These are phyloP conservation scores for Onygenales sp. DNA, from an alignment of 2,329 filamentous ascomycete species.

Conservation along the genomic window DNA sequence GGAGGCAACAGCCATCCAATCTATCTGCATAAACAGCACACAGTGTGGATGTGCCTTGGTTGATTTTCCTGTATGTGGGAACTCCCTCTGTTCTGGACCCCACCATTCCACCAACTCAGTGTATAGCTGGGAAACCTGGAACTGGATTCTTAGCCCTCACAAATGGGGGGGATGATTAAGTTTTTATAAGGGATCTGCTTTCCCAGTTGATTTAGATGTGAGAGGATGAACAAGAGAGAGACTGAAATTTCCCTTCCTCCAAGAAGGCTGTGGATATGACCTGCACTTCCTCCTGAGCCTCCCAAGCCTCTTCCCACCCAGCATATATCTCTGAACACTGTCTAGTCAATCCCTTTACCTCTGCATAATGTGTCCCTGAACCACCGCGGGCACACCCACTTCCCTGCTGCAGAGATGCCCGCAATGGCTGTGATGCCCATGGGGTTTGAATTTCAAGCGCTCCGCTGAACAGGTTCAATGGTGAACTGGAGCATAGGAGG, in stretches of 20 bases:
- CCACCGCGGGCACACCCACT: neutral
- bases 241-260: too few species aligned
- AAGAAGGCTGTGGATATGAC: too few species aligned
- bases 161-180: neutral
- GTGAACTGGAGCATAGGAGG: neutral
- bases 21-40: neutral
- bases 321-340: too few species aligned
- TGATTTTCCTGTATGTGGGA: neutral
- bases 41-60: neutral
- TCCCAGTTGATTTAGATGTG: too few species aligned
- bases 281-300: neutral
- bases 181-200: neutral
- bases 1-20: neutral
- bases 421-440: neutral
- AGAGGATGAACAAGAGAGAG: too few species aligned
- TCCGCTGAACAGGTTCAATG: neutral
- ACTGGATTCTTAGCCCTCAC: neutral
- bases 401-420: neutral
- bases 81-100: neutral
- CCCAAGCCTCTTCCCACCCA: neutral
- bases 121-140: neutral
- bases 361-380: too few species aligned
- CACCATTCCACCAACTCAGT: neutral
- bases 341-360: too few species aligned
- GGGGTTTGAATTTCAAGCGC: neutral